Evolutionary conservation across 805 yeast genomes (phyloP), one percentile per base, ranked within the genome.

Genomic region (Kodamaea kaohsiungensis): DNA sequence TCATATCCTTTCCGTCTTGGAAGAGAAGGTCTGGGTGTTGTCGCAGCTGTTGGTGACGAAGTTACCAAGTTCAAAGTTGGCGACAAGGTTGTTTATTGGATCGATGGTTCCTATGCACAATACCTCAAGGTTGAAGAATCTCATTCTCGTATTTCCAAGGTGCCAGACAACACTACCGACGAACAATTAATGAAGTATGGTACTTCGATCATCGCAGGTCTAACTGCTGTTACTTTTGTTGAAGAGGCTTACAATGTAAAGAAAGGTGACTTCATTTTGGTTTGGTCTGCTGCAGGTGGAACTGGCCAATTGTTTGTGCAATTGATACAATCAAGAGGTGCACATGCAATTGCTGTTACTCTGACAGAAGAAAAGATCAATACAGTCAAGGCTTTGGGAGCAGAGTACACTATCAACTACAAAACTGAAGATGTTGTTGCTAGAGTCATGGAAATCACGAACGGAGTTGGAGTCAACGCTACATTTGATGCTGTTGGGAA

Each of bases 211-310:
- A 59, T 89, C 33, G 93, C 89, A 69, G 95, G 91, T 1, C 72
- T 91, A 56, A 92, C 98, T 6, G 95, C 93, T 1, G 69, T 88
- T 61, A 81, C 93, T 1, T 84, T 92, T 55, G 72, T 83, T 47
- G 72, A 77, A 39, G 91, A 88, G 57, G 82, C 95, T 1, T 83
- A 88, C 64, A 63, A 77, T 1, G 88, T 89, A 40, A 67, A 89
- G 61, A 74, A 80, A 65, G 92, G 84, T 51, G 97, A 93, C 55
- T 79, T 71, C 60, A 80, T 88, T 45, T 76, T 92, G 47, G 85
- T 90, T 22, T 90, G 91, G 75, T 98, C 98, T 3, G 97, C 97
- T 7, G 97, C 98, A 2, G 98, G 98, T 47, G 97, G 98, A 53
- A 93, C 89, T 50, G 98, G 98, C 5, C 78, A 82, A 50, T 60